Percentiles rank a stretch among this genome's conserved stretches.
Conservation (phyloP, 768 basidiomycete genomes). For the Hydnomerulius pinastri region DNA sequence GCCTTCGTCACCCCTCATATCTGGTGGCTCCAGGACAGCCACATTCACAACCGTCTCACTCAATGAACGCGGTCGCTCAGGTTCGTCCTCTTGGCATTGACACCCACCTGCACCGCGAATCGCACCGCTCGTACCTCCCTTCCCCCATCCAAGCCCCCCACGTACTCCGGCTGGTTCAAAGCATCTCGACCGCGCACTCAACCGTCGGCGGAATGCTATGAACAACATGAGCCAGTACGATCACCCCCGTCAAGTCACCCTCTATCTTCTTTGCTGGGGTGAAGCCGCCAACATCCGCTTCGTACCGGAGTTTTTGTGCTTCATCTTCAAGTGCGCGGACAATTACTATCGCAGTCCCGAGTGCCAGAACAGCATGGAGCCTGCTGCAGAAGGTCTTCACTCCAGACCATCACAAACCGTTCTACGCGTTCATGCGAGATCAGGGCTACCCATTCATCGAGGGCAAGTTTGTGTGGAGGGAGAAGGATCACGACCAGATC, state of each 20-base stretch:
- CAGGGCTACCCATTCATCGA: constrained; percentile 96
- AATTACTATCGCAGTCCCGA: constrained; percentile 99
- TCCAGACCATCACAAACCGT: constrained; percentile 90
- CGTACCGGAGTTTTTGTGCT: constrained; percentile 94
- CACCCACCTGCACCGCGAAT: too few relatives aligned
- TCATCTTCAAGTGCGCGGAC: constrained; percentile 99
- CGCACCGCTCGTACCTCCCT: too few relatives aligned
- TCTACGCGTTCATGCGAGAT: constrained; percentile 95
- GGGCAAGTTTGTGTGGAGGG: constrained; percentile 91
- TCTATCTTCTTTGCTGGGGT: constrained; percentile 97
- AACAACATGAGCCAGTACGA: constrained; percentile 99
- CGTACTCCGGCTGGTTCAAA: constrained; percentile 64
- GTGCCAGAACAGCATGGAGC: constrained; percentile 92
- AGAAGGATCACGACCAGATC: constrained; percentile 93
- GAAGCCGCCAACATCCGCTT: constrained; percentile 98
- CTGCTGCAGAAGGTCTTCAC: constrained; percentile 94
- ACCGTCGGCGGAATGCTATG: constrained; percentile 98
- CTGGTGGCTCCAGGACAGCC: too few relatives aligned
- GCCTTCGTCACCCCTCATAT: too few relatives aligned
- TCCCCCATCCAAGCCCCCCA: too few relatives aligned
- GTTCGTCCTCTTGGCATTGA: too few relatives aligned
- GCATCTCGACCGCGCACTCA: constrained; percentile 90
- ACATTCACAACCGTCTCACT: too few relatives aligned
- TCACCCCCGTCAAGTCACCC: constrained; percentile 91
- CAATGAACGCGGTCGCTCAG: too few relatives aligned